Percentiles rank a stretch among this genome's conserved stretches.
These are phyloP conservation scores for Cadophora malorum DNA, from an alignment of 2,329 filamentous ascomycete species.

Conservation along the genomic window DNA sequence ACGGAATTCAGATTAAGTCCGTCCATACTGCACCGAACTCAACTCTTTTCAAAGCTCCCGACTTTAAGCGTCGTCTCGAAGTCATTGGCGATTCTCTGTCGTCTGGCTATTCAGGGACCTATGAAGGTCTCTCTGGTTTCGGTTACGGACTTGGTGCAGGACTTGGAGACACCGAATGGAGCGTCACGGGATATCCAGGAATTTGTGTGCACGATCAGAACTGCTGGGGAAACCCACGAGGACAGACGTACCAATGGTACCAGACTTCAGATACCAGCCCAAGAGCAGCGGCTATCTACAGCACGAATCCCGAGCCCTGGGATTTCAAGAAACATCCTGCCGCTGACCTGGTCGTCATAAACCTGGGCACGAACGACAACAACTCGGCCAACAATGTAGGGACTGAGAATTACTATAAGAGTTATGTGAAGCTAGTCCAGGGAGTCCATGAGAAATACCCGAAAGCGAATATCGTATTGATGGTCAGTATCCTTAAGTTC, in stretches of 20 bases:
- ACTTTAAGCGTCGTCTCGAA: conserved; percentile 49
- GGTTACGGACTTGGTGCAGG: conserved; percentile 62
- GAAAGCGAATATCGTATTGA: conserved; percentile 52
- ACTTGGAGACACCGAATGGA: conserved; percentile 63
- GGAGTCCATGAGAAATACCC: conserved; percentile 56
- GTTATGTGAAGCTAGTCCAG: conserved; percentile 53
- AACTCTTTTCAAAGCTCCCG: conserved; percentile 52
- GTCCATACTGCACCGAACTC: conserved; percentile 56
- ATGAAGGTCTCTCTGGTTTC: conserved; percentile 63
- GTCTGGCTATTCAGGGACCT: conserved; percentile 62
- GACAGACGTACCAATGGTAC: conserved; percentile 63
- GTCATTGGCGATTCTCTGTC: conserved; percentile 58
- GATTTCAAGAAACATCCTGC: conserved; percentile 51
- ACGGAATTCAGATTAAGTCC: conserved; percentile 61
- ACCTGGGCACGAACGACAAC: conserved; percentile 55
- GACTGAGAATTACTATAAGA: conserved; percentile 49
- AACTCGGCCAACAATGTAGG: conserved; percentile 51
- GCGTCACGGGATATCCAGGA: conserved; percentile 63
- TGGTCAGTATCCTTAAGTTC: conserved; percentile 42
- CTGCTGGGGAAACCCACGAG: conserved; percentile 60
- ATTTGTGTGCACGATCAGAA: conserved; percentile 62
- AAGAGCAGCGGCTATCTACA: conserved; percentile 34
- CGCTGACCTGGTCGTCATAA: conserved; percentile 54
- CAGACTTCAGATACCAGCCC: conserved; percentile 58
- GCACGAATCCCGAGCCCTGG: conserved; percentile 53